Evolutionary conservation across 2,329 filamentous ascomycete species (phyloP).

Genomic region (Metarhizium anisopliae): DNA sequence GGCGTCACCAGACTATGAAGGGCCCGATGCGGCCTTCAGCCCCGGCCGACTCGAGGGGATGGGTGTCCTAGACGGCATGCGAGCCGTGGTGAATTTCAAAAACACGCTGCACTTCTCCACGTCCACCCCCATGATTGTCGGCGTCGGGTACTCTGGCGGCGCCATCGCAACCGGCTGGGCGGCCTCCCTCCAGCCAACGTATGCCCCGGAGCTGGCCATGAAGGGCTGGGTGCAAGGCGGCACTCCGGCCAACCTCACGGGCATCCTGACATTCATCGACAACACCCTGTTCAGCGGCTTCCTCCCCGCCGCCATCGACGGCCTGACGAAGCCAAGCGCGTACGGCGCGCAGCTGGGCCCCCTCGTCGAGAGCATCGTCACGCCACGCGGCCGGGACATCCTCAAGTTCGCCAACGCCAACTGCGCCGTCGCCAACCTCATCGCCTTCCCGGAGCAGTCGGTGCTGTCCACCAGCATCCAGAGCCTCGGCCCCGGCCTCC

Average conservation of each 20-base stretch:
- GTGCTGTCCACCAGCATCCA: neutral
- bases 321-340: neutral
- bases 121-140: slow-evolving; percentile 24
- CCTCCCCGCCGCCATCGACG: neutral
- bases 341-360: neutral
- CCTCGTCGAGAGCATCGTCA: neutral
- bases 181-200: slow-evolving; percentile 15
- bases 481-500: neutral
- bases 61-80: slow-evolving; percentile 32
- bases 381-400: neutral
- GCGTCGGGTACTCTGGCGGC: slow-evolving; percentile 32
- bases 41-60: slow-evolving; percentile 31
- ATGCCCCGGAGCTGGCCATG: slow-evolving; percentile 15
- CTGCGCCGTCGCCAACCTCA: neutral
- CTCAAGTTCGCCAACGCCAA: neutral
- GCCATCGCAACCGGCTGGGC: slow-evolving; percentile 13
- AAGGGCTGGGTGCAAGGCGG: slow-evolving; percentile 16
- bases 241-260: neutral
- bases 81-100: slow-evolving; percentile 16
- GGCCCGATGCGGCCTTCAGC: slow-evolving; percentile 31
- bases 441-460: neutral
- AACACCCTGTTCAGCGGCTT: neutral
- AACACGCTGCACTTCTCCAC: slow-evolving; percentile 18
- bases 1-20: slow-evolving; percentile 37
- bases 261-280: neutral